Percentiles rank a stretch among this genome's conserved stretches.
Evolutionary conservation across 2,329 filamentous ascomycete species (phyloP).

Genomic region (Trichoderma cornu-damae): DNA sequence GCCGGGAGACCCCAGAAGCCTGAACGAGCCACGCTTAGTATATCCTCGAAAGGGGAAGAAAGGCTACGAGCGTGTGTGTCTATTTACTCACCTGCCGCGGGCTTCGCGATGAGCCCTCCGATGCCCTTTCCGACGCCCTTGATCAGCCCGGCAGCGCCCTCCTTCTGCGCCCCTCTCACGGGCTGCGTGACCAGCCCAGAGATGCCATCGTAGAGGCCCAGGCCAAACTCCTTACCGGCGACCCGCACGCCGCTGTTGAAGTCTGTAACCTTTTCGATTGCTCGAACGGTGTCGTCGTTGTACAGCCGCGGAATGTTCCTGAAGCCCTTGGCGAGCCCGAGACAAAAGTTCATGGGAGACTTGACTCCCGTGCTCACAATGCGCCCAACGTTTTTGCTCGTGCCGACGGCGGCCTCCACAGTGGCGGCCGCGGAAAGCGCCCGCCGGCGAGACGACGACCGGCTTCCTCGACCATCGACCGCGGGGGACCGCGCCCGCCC

Average conservation of each 20-base stretch:
- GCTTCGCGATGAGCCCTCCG: conserved; percentile 74
- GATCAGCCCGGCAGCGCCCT: conserved; percentile 55
- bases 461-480: conserved; percentile 1
- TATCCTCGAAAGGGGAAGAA: background rate
- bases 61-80: too few species aligned
- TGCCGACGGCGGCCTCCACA: conserved; percentile 57
- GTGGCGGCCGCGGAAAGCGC: conserved; percentile 24
- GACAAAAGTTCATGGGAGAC: conserved; percentile 77
- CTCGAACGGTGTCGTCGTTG: conserved; percentile 74
- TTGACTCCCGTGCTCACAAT: conserved; percentile 71
- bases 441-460: conserved; percentile 1
- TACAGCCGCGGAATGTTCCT: conserved; percentile 83
- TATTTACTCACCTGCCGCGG: conserved; percentile 64
- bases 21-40: conserved; percentile 23
- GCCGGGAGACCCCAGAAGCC: conserved; percentile 68
- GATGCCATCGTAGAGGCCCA: conserved; percentile 75
- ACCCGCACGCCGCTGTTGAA: conserved; percentile 70
- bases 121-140: conserved; percentile 81
- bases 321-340: conserved; percentile 79
- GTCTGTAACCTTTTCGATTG: conserved; percentile 72
- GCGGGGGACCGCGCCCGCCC: conserved; percentile 1
- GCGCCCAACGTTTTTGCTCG: conserved; percentile 63
- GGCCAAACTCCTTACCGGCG: conserved; percentile 71
- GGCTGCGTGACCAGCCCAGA: conserved; percentile 78
- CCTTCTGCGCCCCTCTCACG: conserved; percentile 50